These are phyloP conservation scores for Candida arabinofermentans DNA, from an alignment of 805 yeast species.

Conservation along the genomic window DNA sequence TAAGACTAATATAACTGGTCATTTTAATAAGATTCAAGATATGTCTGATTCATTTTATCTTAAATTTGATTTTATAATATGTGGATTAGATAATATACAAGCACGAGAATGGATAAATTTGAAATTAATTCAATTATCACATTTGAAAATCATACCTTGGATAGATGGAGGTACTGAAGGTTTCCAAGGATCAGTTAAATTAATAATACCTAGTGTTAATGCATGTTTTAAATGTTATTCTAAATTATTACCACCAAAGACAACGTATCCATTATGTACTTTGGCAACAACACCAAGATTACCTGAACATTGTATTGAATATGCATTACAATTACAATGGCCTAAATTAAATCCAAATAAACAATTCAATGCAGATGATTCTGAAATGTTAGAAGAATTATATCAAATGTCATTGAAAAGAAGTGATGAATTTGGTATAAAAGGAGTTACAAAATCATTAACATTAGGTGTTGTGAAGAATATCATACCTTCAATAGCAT, in stretches of 20 bases:
- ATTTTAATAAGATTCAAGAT: slow-evolving; percentile 63
- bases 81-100: slow-evolving; percentile 86
- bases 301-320: slow-evolving; percentile 93
- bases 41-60: slow-evolving; percentile 58
- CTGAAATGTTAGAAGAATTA: slow-evolving; percentile 63
- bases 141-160: slow-evolving; percentile 54
- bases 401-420: slow-evolving; percentile 50
- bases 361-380: slow-evolving; percentile 64
- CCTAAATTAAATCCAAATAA: slow-evolving; percentile 42
- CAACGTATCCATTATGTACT: slow-evolving; percentile 86
- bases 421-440: slow-evolving; percentile 62
- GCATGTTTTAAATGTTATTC: slow-evolving; percentile 93
- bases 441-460: slow-evolving; percentile 68
- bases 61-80: slow-evolving; percentile 67
- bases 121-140: slow-evolving; percentile 60
- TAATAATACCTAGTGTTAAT: slow-evolving; percentile 77
- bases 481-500: slow-evolving; percentile 91
- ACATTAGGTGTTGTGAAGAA: slow-evolving; percentile 87
- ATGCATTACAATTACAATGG: slow-evolving; percentile 81
- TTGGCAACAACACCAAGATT: slow-evolving; percentile 91
- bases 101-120: slow-evolving; percentile 90
- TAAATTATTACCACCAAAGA: slow-evolving; percentile 60
- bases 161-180: slow-evolving; percentile 98
- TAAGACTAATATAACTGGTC: slow-evolving; percentile 43
- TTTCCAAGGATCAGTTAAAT: slow-evolving; percentile 84